Evolutionary conservation across 2,329 filamentous ascomycete species (phyloP), one percentile per base, ranked within the genome.

Genomic region (Torrubiella hemipterigena): DNA sequence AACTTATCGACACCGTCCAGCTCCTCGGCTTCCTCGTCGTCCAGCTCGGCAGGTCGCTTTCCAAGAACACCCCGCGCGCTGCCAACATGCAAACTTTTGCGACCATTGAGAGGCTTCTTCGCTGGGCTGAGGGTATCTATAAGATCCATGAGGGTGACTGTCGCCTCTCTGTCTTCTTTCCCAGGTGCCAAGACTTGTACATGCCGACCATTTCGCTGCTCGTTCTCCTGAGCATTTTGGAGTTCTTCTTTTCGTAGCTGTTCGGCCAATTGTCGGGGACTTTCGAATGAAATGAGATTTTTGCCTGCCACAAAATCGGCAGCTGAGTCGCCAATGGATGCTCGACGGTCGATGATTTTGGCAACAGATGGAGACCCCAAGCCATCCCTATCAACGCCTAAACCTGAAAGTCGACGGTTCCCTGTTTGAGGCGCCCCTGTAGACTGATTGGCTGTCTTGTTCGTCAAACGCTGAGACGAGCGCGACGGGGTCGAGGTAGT

Each of bases 111-210:
- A 6, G 58, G 54, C 32, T 72, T 77, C 51, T 84, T 83, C 54
- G 81, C 83, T 0, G 83, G 82, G 16, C 80, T 85, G 39, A 89
- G 63, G 34, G 73, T 81, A 38, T 80, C 69, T 37, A 89, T 89
- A 71, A 85, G 78, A 40, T 84, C 79, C 39, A 73, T 80, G 26
- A 89, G 56, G 38, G 74, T 83, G 21, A 76, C 54, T 0, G 79
- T 81, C 3, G 61, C 63, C 39, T 83, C 78, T 28, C 63, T 68
- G 20, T 76, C 71, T 21, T 69, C 65, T 17, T 59, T 55, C 6
- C 38, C 38, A 9, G 42, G 46, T 13, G 49, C 54, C 31, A 59
- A 54, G 42, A 69, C 54, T 6, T 57, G 61, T 42, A 71, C 67
- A 19, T 66, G 61, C 43, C 73, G 64, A 14, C 71, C 55, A 27